Conservation (phyloP, 2,329 filamentous ascomycete genomes). For the Ophiostoma himal-ulmi region DNA sequence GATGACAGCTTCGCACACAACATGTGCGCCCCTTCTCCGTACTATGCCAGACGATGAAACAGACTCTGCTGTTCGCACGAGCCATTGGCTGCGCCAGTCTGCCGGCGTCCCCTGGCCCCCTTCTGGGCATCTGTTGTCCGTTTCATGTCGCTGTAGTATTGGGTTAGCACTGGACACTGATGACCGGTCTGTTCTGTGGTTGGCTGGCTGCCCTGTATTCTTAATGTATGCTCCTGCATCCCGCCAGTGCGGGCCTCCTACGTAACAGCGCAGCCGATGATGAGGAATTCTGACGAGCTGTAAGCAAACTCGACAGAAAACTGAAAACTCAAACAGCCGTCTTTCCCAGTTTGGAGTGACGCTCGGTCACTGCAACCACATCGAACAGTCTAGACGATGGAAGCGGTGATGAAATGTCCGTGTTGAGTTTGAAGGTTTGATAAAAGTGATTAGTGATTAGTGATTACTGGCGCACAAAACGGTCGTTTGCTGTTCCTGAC, state of each 20-base stretch:
- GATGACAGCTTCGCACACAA: neutral
- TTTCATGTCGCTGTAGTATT: constrained; percentile 10
- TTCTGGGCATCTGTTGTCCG: constrained; percentile 1
- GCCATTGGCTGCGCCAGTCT: neutral
- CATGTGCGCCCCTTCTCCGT: constrained; percentile 4
- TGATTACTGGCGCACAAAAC: neutral
- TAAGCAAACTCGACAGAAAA: neutral
- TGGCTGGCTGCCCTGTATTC: neutral
- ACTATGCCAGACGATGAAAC: constrained; percentile 5
- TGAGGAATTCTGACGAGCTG: neutral
- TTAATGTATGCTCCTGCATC: neutral
- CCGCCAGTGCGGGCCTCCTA: neutral
- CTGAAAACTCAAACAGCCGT: neutral
- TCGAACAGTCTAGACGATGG: neutral
- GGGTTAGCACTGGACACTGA: neutral
- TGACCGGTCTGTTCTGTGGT: neutral
- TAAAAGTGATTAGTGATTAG: neutral
- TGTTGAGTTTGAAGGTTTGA: neutral
- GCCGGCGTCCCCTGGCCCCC: neutral
- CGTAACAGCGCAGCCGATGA: neutral
- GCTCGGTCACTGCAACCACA: neutral
- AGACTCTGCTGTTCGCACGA: neutral
- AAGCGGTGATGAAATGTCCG: neutral
- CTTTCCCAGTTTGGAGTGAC: neutral
- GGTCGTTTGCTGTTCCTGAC: neutral